Evolutionary conservation across 2,329 filamentous ascomycete species (phyloP).

Genomic region (Tricladium varicosporioides): DNA sequence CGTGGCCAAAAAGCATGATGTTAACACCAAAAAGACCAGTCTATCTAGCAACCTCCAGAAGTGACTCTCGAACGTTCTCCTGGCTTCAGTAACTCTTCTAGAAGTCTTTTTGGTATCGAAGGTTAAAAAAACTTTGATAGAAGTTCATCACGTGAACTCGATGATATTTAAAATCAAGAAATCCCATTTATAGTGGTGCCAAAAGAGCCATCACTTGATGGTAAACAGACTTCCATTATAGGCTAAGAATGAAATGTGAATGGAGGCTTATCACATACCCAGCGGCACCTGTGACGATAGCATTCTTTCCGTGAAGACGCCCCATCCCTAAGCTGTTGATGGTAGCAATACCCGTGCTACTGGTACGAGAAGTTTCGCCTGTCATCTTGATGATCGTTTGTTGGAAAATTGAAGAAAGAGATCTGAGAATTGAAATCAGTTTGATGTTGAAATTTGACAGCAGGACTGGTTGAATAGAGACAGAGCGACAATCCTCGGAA

Average conservation of each 20-base stretch:
- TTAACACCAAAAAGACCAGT: neutral
- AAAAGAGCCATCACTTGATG: neutral
- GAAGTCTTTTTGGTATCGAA: too few relatives aligned
- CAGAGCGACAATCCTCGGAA: neutral
- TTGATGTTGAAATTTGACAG: neutral
- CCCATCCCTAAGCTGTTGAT: constrained; percentile 37
- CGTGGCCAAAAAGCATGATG: too few relatives aligned
- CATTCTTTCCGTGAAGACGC: constrained; percentile 37
- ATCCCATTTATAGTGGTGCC: neutral
- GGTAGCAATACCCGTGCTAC: constrained; percentile 24
- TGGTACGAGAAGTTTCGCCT: constrained; percentile 14
- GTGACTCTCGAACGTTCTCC: neutral
- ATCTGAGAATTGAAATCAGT: constrained; percentile 2
- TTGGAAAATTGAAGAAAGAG: neutral
- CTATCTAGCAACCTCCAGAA: neutral
- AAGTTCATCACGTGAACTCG: too few relatives aligned
- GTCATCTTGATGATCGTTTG: constrained; percentile 16
- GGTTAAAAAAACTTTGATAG: too few relatives aligned
- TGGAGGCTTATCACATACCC: constrained; percentile 49
- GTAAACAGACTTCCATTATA: neutral
- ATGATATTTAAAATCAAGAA: too few relatives aligned
- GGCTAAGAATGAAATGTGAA: constrained; percentile 5
- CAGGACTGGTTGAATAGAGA: neutral
- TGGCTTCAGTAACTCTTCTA: neutral
- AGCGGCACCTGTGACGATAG: constrained; percentile 65